Base-by-base conservation (phyloP, 352 stramenopile genomes). In the Globisporangium okanoganense region DNA sequence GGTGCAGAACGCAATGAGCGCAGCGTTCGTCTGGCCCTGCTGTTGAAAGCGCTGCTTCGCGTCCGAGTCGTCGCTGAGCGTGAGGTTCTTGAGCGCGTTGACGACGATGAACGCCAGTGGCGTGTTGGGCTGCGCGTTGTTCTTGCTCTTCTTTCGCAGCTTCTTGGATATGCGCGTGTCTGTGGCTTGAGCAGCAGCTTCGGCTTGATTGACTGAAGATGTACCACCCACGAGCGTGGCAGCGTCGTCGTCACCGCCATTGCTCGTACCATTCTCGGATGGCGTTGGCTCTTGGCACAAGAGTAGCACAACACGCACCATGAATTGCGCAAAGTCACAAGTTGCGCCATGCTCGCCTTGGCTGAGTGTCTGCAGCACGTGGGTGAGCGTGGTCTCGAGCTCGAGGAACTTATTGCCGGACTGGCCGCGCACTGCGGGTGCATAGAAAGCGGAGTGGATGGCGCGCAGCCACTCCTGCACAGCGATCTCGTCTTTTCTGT, bases 21-120 rank as follows among this genome's bases (percentile, higher is more conserved):
- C 29, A 10, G 49, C 22, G 29, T 56, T 56, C 18, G 29, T 29
- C 49, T 29, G 6, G 27, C 49, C 49, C 10, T 56, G 49, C 1
- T 43, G n/a, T 9, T 18, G 16, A 25, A 56, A 56, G 10, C 29
- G 29, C 49, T 43, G 29, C 49, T 56, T 56, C n/a, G 35, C 49
- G 2, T 25, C n/a, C 3, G 8, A 20, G 27, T 40, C n/a, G 10
- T 43, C 49, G n/a, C 49, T 20, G 29, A 22, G 44, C 66, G 64
- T 29, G 8, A 87, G 49, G 33, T 78, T 83, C 35, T 69, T 66
- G n/a, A 90, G 61, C 9, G 81, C 78, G 25, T 79, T 80, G 7
- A 90, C 51, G 1, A 82, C 54, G 44, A 90, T 62, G 57, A 83
- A 90, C 7, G 78, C 75, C 18, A 90, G 67, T 13, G 81, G 81